phyloP scores from a whole-genome alignment of 2,329 filamentous ascomycete species.

The Eutypa lata region DNA sequence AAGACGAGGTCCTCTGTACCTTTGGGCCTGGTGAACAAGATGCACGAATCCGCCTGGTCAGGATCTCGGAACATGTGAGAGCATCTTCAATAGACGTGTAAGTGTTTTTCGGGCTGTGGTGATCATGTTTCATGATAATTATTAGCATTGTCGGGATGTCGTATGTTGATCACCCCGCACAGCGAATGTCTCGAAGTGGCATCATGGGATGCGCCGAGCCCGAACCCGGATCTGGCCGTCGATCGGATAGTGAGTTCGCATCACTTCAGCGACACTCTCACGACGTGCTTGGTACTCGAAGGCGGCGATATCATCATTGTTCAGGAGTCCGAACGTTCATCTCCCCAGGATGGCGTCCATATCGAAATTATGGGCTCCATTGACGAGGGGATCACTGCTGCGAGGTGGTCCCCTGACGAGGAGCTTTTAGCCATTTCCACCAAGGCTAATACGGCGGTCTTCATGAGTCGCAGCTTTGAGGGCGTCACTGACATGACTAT shows the following conservation, averaged over 20 bases:
- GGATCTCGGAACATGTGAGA: slow-evolving; percentile 44
- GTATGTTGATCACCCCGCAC: slow-evolving; percentile 16
- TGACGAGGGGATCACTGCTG: slow-evolving; percentile 84
- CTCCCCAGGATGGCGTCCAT: slow-evolving; percentile 61
- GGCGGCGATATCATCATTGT: slow-evolving; percentile 90
- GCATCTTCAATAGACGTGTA: slow-evolving; percentile 36
- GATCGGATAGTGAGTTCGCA: slow-evolving; percentile 79
- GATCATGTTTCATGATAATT: too few relatives aligned
- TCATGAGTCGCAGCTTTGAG: slow-evolving; percentile 93
- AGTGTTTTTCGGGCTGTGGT: slow-evolving; percentile 20
- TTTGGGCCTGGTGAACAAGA: slow-evolving; percentile 74
- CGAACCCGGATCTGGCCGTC: slow-evolving; percentile 68
- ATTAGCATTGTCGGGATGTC: slow-evolving; percentile 5
- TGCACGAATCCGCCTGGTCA: slow-evolving; percentile 69
- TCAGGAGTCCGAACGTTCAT: slow-evolving; percentile 57
- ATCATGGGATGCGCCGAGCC: slow-evolving; percentile 85
- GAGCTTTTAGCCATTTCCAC: slow-evolving; percentile 85
- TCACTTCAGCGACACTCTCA: slow-evolving; percentile 77
- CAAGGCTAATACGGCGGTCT: slow-evolving; percentile 72
- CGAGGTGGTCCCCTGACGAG: slow-evolving; percentile 92
- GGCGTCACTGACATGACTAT: slow-evolving; percentile 73
- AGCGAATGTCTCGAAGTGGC: slow-evolving; percentile 55
- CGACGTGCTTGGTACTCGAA: slow-evolving; percentile 78
- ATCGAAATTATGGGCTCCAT: slow-evolving; percentile 96
- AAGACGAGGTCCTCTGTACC: slow-evolving; percentile 75